These are phyloP conservation scores for Brassica nigra DNA, from an alignment of 345 rosid species.

Conservation along the genomic window DNA sequence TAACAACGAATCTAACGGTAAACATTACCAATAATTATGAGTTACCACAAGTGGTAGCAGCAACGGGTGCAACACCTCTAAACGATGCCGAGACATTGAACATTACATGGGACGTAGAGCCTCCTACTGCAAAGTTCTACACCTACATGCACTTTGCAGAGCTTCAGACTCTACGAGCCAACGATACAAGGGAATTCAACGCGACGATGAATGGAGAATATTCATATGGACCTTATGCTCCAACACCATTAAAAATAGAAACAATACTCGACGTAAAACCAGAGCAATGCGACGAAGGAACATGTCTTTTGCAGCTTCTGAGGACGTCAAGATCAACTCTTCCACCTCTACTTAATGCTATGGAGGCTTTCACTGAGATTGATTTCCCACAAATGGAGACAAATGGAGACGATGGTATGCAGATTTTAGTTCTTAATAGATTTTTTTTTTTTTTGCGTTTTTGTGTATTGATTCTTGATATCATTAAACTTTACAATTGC, in stretches of 20 bases:
- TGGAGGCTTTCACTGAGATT: conserved; percentile 37
- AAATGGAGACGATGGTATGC: conserved; percentile 44
- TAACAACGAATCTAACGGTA: conserved; percentile 15
- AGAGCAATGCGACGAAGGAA: conserved; percentile 32
- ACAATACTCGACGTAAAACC: conserved; percentile 22
- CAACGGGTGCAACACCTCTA: conserved; percentile 14
- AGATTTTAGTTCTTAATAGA: not conserved
- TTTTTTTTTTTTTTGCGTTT: not conserved
- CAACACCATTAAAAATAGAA: conserved; percentile 28
- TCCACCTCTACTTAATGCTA: conserved; percentile 55
- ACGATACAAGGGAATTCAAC: conserved; percentile 49
- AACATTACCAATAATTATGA: not conserved
- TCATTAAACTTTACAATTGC: conserved; percentile 1
- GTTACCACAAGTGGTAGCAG: conserved; percentile 21
- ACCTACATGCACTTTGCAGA: conserved; percentile 53
- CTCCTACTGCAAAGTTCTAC: conserved; percentile 29
- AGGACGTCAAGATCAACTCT: conserved; percentile 45
- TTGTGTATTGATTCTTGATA: conserved; percentile 8
- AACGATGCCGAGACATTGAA: conserved; percentile 5
- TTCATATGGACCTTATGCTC: conserved; percentile 44
- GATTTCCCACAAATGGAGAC: conserved; percentile 40
- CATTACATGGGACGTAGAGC: conserved; percentile 13
- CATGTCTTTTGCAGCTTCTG: conserved; percentile 34
- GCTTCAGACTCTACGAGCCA: conserved; percentile 42
- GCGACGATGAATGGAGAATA: conserved; percentile 41